Base-by-base conservation (phyloP, 345 rosid species). In the Physaria fendleri region DNA sequence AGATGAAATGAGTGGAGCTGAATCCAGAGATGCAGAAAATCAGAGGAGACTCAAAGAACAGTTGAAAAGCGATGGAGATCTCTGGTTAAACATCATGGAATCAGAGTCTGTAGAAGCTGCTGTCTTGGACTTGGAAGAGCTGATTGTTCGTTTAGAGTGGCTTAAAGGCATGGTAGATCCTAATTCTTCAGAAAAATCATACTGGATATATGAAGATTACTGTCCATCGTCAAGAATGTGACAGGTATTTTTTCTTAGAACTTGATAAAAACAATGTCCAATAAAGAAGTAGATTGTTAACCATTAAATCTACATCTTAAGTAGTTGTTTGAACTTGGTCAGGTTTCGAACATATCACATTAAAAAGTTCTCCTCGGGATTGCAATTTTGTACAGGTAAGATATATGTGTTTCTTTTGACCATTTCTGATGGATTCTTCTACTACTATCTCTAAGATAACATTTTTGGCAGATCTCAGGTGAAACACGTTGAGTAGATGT, bases 81-180 rank as follows among this genome's bases (percentile, higher is more conserved):
- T 56, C 20, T 16, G 1, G 23, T 50, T 76, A 21, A 73, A 85
- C 55, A 74, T 83, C 12, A 67, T 61, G 46, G 52, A 42, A 51
- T 71, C 82, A 56, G 78, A 80, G 57, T 50, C 78, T n/a, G 44
- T 69, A 1, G 95, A 85, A 68, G 82, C 81, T 64, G 81, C 85
- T 5, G 49, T 85, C 33, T 23, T 79, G 75, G 88, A 85, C 73
- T 52, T 81, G 62, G 95, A 85, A 76, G 88, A 76, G 60, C 75
- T 80, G 16, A 66, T 78, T 12, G 77, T 70, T 64, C 76, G 78
- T 27, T 73, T 87, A 4, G 79, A 69, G 53, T 81, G 83, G 93
- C 71, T 83, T 2, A 78, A 78, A 71, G 59, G 47, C 28, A 72
- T 75, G 37, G 42, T 90, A 30, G 38, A 65, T 6, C 37, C 39